phyloP scores from a whole-genome alignment of 139 green algal genomes.

The Micractinium conductrix region DNA sequence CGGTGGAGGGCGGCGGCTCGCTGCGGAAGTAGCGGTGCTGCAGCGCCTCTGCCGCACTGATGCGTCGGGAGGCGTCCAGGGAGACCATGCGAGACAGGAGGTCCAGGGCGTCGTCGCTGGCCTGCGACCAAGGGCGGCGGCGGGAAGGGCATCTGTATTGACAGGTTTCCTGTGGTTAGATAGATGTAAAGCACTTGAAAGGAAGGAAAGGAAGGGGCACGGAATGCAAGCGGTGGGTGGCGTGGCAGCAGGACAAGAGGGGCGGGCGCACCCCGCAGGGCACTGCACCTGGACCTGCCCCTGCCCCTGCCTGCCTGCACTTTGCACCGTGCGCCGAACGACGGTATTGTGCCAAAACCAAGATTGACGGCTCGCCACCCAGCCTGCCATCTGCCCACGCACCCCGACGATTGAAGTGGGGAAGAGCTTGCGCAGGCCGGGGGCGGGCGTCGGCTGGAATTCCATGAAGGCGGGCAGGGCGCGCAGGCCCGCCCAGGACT shows the following conservation, averaged over 20 bases:
- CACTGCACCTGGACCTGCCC: too few relatives aligned
- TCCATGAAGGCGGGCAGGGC: conserved; percentile 69
- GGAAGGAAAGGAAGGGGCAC: too few relatives aligned
- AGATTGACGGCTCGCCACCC: too few relatives aligned
- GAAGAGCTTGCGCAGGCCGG: conserved; percentile 61
- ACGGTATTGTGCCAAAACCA: too few relatives aligned
- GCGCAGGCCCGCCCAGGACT: conserved; percentile 70
- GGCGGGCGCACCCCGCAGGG: background rate
- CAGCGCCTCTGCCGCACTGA: conserved; percentile 71
- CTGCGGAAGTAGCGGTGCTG: conserved; percentile 79
- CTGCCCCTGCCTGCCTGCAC: too few relatives aligned
- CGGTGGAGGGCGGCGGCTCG: conserved; percentile 61
- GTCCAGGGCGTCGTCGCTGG: conserved; percentile 71
- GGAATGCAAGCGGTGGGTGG: too few relatives aligned
- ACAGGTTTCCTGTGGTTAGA: too few relatives aligned
- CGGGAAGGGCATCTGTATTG: conserved; percentile 49
- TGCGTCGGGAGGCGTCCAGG: conserved; percentile 56
- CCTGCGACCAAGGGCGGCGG: conserved; percentile 31
- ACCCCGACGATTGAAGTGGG: conserved; percentile 31
- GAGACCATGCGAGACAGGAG: conserved; percentile 58
- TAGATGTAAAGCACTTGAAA: too few relatives aligned
- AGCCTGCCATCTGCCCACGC: background rate
- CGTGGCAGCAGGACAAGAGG: background rate
- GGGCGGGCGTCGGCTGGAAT: conserved; percentile 57
- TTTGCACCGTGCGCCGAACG: too few relatives aligned